phyloP scores from a whole-genome alignment of 2,329 filamentous ascomycete species.

The Penicillium paneum region DNA sequence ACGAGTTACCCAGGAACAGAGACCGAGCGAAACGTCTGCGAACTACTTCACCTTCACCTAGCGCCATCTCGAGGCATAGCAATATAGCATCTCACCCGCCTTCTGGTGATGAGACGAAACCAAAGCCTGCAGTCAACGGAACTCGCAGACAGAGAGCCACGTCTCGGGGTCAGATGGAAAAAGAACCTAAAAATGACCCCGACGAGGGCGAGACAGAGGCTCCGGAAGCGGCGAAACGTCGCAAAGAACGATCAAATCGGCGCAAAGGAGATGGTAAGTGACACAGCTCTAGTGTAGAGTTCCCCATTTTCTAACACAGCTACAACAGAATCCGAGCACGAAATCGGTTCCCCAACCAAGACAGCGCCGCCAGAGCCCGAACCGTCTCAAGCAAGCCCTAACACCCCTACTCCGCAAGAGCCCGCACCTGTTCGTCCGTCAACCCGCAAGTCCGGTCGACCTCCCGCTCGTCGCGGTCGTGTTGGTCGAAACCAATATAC shows the following conservation, averaged over 20 bases:
- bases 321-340: constrained; percentile 66
- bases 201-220: constrained; percentile 69
- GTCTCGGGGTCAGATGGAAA: constrained; percentile 53
- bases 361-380: constrained; percentile 38
- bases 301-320: constrained; percentile 31
- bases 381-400: constrained; percentile 43
- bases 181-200: constrained; percentile 43
- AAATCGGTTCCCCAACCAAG: constrained; percentile 57
- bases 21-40: constrained; percentile 75
- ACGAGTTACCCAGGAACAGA: constrained; percentile 57
- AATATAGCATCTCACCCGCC: constrained; percentile 42
- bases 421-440: constrained; percentile 38
- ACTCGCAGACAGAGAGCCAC: constrained; percentile 60
- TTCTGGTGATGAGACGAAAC: constrained; percentile 67
- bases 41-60: constrained; percentile 71
- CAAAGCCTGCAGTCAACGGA: constrained; percentile 31
- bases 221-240: constrained; percentile 71
- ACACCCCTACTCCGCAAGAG: constrained; percentile 40
- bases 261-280: constrained; percentile 72
- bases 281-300: neutral
- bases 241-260: constrained; percentile 77
- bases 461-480: constrained; percentile 64
- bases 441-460: constrained; percentile 61
- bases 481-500: constrained; percentile 78
- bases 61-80: constrained; percentile 52